Base-by-base conservation (phyloP, 495 filamentous ascomycete genomes). In the Penicillium pancosmium region DNA sequence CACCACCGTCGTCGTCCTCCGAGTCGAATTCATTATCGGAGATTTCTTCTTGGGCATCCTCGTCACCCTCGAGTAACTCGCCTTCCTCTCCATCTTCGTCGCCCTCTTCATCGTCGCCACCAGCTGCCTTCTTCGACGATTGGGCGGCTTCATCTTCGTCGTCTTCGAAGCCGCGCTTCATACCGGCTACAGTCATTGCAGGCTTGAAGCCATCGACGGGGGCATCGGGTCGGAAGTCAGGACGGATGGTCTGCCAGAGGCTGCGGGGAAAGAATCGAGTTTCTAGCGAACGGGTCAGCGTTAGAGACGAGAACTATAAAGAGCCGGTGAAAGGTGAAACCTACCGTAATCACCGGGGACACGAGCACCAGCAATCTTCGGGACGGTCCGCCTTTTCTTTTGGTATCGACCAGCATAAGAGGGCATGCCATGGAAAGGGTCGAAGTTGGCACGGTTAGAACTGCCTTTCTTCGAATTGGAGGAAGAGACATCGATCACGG, bases 351-450 rank as follows among this genome's bases (percentile, higher is more conserved):
- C 70, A 51, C 27, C 27, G 8, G 27, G 27, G 27, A 1, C 27
- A 9, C 79, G 69, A 35, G 77, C 79, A 56, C 46, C 55, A 2
- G 74, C 68, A 25, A 86, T 66, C 46, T 73, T 77, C 18, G 83
- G 84, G 1, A 84, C 56, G 21, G 69, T 78, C 56, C 79, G 67
- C 41, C 73, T 77, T 61, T 81, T 81, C 72, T 81, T 84, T 58
- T 77, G 72, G 68, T 86, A 86, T 47, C 78, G 78, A 16, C 80
- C 69, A 43, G 78, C 79, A 61, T 84, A 88, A 8, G 82, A 82
- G 18, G 77, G 80, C 79, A 85, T 86, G 53, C 84, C 81, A 43
- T 81, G 74, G 62, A 88, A 88, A 5, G 84, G 78, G 65, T 88
- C 80, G 48, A 85, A 71, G 65, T 76, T 64, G 53, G 71, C 61